Evolutionary conservation across 768 basidiomycete genomes (phyloP), one percentile per base, ranked within the genome.

Genomic region (Naganishia kalamii): DNA sequence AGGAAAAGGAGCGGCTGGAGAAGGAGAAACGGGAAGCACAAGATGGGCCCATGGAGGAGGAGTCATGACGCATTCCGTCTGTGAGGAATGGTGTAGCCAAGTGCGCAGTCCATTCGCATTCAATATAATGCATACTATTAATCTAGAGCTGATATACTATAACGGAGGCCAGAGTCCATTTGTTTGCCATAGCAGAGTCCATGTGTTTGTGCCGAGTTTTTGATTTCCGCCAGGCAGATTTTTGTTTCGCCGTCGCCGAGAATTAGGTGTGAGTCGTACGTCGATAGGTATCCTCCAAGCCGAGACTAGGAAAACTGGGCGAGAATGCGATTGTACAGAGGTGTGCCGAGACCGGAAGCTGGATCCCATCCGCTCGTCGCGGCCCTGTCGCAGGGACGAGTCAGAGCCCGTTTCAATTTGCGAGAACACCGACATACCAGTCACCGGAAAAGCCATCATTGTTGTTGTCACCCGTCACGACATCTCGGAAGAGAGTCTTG

Each of bases 1-100:
- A 89, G 73, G 89, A 84, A 67, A 76, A 75, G 70, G 73, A 78
- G 65, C 40, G 72, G 47, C 32, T 73, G 43, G 69, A 70, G 52
- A 65, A 64, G 62, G 73, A 72, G 54, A 70, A 68, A 54, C 65
- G 68, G 37, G 74, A 70, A 51, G 70, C 68, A 40, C 68, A 60
- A 60, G 59, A 51, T 17, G 43, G 32, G 23, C 12, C 29, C 17
- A 30, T 29, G 60, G 43, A 40, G 3, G 23, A n/a, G 19, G 30
- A 35, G 52, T 57, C 32, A 17, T 57, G 48, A 49, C 32, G 8
- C 46, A 30, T 30, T 12, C 7, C 27, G 13, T 4, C 32, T 15
- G 6, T n/a, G 29, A 25, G 8, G 4, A 48, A 48, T 21, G 48
- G 17, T 13, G 8, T 2, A 13, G 32, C 11, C 32, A 8, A 30